These are phyloP conservation scores for Pisolithus marmoratus DNA, from an alignment of 768 basidiomycete genomes.

Conservation along the genomic window DNA sequence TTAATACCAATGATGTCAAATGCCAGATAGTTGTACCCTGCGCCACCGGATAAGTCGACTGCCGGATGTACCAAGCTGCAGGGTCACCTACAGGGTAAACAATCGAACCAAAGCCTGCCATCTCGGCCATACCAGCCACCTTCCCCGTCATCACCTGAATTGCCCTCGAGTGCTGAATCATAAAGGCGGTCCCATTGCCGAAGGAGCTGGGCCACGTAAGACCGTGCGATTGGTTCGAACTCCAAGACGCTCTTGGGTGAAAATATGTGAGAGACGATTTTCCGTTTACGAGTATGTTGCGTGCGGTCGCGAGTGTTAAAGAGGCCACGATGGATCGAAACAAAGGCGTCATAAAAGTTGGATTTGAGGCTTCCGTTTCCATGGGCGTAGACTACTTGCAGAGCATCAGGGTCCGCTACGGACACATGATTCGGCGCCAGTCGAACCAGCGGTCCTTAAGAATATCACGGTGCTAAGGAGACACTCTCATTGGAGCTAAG, in stretches of 20 bases:
- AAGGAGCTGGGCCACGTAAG: conserved; percentile 54
- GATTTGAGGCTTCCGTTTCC: conserved; percentile 82
- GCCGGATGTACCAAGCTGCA: background rate
- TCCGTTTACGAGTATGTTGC: conserved; percentile 85
- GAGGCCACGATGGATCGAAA: conserved; percentile 64
- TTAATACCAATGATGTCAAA: conserved; percentile 68
- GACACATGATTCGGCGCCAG: conserved; percentile 76
- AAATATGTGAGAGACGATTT: conserved; percentile 84
- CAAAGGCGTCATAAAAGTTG: conserved; percentile 75
- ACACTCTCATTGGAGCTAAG: background rate
- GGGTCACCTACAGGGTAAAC: conserved; percentile 55
- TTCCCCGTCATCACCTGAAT: conserved; percentile 54
- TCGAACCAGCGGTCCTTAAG: conserved; percentile 57
- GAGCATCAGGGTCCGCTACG: conserved; percentile 71
- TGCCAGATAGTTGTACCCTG: conserved; percentile 57
- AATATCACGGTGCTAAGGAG: background rate
- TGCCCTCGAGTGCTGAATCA: conserved; percentile 49
- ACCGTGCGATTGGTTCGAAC: conserved; percentile 74
- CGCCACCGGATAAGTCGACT: conserved; percentile 5
- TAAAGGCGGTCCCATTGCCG: conserved; percentile 72
- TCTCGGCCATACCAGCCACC: conserved; percentile 53
- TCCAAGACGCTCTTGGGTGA: conserved; percentile 80
- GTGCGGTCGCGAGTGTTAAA: conserved; percentile 75
- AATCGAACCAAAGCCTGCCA: conserved; percentile 69
- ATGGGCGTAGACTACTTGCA: conserved; percentile 71